Conservation (phyloP, 192 early-diverging fungal species). For the Coemansia umbellata region DNA sequence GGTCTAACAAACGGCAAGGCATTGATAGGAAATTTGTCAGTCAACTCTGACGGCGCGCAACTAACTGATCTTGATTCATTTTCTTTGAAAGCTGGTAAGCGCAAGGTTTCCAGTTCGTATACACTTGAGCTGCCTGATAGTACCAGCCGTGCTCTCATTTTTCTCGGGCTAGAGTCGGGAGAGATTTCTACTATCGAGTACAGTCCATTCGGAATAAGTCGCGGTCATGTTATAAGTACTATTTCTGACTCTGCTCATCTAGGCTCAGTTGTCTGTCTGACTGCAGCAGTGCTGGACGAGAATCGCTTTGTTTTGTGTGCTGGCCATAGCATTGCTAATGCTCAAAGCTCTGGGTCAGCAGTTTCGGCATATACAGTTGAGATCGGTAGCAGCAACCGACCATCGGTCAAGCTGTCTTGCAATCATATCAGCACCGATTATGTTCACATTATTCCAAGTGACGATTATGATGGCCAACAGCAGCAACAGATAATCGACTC, state of each 20-base stretch:
- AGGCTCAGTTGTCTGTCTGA: slow-evolving; percentile 13
- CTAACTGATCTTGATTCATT: slow-evolving; percentile 14
- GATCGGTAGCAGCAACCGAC: background rate
- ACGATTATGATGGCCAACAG: background rate
- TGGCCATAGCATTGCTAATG: slow-evolving; percentile 10
- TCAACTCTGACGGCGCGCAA: slow-evolving; percentile 19
- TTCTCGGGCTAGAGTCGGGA: slow-evolving; percentile 25
- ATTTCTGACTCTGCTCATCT: slow-evolving; percentile 1
- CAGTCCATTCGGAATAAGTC: slow-evolving; percentile 17
- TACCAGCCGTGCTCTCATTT: slow-evolving; percentile 11
- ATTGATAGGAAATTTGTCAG: slow-evolving; percentile 27
- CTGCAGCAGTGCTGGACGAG: slow-evolving; percentile 4
- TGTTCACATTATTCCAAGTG: background rate
- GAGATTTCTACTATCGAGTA: slow-evolving; percentile 27
- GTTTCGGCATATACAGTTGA: slow-evolving; percentile 9
- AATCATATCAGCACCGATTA: background rate
- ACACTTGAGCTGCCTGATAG: slow-evolving; percentile 9
- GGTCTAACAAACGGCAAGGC: slow-evolving; percentile 17
- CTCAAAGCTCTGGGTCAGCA: background rate
- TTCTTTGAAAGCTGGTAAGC: slow-evolving; percentile 8
- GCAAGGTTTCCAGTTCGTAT: slow-evolving; percentile 6
- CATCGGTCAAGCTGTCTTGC: background rate
- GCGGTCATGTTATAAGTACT: slow-evolving; percentile 1
- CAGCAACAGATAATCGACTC: background rate
- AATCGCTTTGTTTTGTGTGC: slow-evolving; percentile 13